Percentiles rank a stretch among this genome's conserved stretches.
These are phyloP conservation scores for Quillaja saponaria DNA, from an alignment of 306 rosid species.

Conservation along the genomic window DNA sequence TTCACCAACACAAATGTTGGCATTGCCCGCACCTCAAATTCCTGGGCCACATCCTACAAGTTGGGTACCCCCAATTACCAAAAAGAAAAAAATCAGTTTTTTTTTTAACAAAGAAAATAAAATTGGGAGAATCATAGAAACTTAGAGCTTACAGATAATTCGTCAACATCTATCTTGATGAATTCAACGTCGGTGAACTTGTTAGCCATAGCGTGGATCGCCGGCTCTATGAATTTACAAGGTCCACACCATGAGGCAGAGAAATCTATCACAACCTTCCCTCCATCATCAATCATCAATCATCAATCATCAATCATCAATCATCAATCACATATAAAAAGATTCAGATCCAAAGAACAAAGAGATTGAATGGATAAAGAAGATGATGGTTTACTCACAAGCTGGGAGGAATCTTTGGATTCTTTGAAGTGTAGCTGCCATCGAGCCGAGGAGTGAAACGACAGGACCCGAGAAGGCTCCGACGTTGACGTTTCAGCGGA, in stretches of 20 bases:
- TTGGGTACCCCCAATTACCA: not conserved
- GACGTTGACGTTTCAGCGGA: not conserved
- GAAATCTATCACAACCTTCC: slow-evolving; percentile 81
- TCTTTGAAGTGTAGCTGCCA: slow-evolving; percentile 70
- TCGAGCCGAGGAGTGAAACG: slow-evolving; percentile 68
- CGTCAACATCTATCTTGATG: slow-evolving; percentile 89
- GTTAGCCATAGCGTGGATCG: slow-evolving; percentile 52
- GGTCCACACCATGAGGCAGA: slow-evolving; percentile 97
- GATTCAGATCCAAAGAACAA: slow-evolving; percentile 4
- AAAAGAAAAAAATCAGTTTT: too few relatives aligned
- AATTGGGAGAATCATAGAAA: not conserved
- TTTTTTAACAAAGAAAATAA: not conserved
- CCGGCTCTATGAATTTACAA: slow-evolving; percentile 77
- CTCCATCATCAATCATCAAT: not conserved
- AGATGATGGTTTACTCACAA: slow-evolving; percentile 37
- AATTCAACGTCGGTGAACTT: slow-evolving; percentile 62
- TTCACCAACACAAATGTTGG: slow-evolving; percentile 80
- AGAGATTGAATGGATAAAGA: not conserved
- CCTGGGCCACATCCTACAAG: slow-evolving; percentile 70
- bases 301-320: not conserved
- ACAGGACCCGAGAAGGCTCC: slow-evolving; percentile 38
- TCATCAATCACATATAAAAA: not conserved
- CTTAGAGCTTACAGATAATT: slow-evolving; percentile 52
- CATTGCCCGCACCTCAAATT: slow-evolving; percentile 73
- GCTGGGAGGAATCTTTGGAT: slow-evolving; percentile 46